Percentiles rank a stretch among this genome's conserved stretches.
Evolutionary conservation across 352 stramenopile species (phyloP).

Genomic region (Phytophthora parvispora): DNA sequence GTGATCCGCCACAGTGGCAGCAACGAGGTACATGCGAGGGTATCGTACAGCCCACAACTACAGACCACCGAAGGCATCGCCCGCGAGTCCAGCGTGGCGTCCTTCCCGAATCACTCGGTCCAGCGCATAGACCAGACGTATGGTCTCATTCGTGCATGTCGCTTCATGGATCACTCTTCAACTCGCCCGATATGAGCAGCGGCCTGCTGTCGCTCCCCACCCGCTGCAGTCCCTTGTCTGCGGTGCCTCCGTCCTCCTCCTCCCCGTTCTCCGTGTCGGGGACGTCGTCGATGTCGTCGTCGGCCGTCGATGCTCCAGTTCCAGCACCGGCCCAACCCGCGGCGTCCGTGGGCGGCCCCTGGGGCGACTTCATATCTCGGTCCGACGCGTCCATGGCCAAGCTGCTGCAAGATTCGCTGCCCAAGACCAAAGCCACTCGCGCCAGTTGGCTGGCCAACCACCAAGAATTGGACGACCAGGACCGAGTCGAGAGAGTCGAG

Average conservation of each 20-base stretch:
- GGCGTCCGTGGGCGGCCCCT: constrained; percentile 34
- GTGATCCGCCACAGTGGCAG: too few relatives aligned
- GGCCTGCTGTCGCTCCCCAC: neutral
- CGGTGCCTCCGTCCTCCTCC: constrained; percentile 2
- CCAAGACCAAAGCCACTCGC: constrained; percentile 41
- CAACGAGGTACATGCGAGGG: too few relatives aligned
- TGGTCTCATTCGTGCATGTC: constrained; percentile 1
- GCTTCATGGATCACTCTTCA: constrained; percentile 3
- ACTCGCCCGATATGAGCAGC: neutral
- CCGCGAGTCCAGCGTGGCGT: neutral
- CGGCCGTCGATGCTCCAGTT: neutral
- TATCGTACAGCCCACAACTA: too few relatives aligned
- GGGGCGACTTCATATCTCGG: constrained; percentile 42
- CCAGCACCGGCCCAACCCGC: neutral
- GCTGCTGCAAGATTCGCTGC: constrained; percentile 41
- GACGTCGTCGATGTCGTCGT: constrained; percentile 18
- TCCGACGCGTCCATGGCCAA: constrained; percentile 50
- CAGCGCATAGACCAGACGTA: neutral
- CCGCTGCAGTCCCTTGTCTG: constrained; percentile 1
- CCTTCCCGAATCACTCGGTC: neutral
- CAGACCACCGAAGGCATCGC: too few relatives aligned
- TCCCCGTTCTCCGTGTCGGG: constrained; percentile 1
- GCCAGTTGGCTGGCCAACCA: constrained; percentile 38
- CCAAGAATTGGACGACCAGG: constrained; percentile 32
- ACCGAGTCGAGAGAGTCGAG: constrained; percentile 25